Evolutionary conservation across 2,329 filamentous ascomycete genomes (phyloP).

Genomic region (Fusarium pininemorale): DNA sequence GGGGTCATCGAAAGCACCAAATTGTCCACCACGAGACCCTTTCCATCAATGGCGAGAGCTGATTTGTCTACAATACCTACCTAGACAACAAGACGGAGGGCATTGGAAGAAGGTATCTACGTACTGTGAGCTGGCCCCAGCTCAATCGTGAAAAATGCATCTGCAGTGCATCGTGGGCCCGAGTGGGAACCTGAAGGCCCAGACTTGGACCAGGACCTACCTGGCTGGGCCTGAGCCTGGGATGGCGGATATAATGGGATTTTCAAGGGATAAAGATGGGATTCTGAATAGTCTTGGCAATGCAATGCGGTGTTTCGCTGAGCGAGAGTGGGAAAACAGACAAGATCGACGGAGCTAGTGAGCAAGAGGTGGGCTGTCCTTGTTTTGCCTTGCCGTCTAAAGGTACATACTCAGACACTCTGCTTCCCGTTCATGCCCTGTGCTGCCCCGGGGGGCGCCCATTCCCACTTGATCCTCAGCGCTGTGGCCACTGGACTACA

Average conservation of each 20-base stretch:
- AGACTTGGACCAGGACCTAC: background rate
- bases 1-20: conserved; percentile 21
- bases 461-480: conserved; percentile 24
- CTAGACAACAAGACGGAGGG: background rate
- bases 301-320: conserved; percentile 4
- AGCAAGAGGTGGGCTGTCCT: background rate
- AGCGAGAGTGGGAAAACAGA: conserved; percentile 15
- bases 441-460: background rate
- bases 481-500: background rate
- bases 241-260: conserved; percentile 6
- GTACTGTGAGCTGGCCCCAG: background rate
- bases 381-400: background rate
- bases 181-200: conserved; percentile 4
- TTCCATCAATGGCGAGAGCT: background rate
- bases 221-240: background rate
- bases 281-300: conserved; percentile 22
- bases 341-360: conserved; percentile 29
- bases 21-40: conserved; percentile 16
- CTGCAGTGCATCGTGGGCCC: background rate
- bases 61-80: background rate
- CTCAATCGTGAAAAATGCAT: background rate
- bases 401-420: background rate
- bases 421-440: background rate
- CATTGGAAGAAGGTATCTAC: background rate
- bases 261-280: conserved; percentile 25